phyloP scores from a whole-genome alignment of 1,284 basidiomycete species.

The Coniferiporia weirii region DNA sequence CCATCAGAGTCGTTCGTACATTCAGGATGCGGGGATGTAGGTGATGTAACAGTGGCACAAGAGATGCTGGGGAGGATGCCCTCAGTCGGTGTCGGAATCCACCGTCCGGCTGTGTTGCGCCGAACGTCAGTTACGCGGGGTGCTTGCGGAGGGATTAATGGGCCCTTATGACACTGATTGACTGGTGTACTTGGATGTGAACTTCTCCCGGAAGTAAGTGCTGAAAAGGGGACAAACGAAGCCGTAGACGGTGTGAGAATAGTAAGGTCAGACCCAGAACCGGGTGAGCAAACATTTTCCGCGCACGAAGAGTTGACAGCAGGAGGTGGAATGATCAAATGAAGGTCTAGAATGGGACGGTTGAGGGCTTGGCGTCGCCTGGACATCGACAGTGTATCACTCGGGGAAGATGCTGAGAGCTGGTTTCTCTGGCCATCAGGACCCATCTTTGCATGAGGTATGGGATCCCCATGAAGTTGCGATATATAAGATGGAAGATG shows the following conservation, averaged over 20 bases:
- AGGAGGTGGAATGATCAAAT: slow-evolving; percentile 7
- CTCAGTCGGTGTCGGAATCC: slow-evolving; percentile 18
- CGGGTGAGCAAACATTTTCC: no score
- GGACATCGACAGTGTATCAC: slow-evolving; percentile 12
- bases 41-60: neutral
- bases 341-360: slow-evolving; percentile 10
- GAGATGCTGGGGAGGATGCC: slow-evolving; percentile 12
- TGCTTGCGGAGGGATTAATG: slow-evolving; percentile 10
- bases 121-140: slow-evolving; percentile 4
- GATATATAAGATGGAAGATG: neutral
- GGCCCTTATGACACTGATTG: slow-evolving; percentile 7
- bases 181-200: slow-evolving; percentile 9
- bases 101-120: slow-evolving; percentile 10
- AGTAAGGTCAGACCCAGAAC: neutral
- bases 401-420: neutral
- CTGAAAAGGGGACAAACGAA: neutral
- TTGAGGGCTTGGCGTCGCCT: slow-evolving; percentile 15
- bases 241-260: neutral
- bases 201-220: neutral
- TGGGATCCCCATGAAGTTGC: neutral
- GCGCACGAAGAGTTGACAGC: neutral
- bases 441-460: neutral
- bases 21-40: neutral
- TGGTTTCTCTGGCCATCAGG: neutral
- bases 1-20: no score